Percentiles rank a stretch among this genome's conserved stretches.
These are phyloP conservation scores for Oryza coarctata DNA, from an alignment of 176 grass and related monocot genomes.

Conservation along the genomic window DNA sequence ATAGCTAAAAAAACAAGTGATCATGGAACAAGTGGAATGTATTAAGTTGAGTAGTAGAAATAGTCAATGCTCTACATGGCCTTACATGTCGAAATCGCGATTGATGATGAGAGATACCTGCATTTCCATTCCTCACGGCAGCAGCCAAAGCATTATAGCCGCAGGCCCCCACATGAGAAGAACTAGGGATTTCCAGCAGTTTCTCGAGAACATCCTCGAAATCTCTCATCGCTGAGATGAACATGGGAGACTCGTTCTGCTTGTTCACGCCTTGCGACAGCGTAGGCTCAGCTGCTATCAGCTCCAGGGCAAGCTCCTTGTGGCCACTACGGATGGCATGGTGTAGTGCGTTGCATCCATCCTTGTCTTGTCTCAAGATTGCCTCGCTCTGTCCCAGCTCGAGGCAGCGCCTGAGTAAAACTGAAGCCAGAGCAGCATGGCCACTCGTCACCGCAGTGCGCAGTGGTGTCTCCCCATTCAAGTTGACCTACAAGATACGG, in stretches of 20 bases:
- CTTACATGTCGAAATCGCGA: too few species aligned
- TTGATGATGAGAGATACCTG: too few species aligned
- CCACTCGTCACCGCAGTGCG: too few species aligned
- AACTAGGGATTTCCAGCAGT: too few species aligned
- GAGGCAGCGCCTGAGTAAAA: too few species aligned
- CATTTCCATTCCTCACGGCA: neutral
- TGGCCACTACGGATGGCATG: neutral
- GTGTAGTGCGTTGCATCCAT: slow-evolving; percentile 10
- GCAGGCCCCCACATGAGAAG: neutral
- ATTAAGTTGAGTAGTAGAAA: too few species aligned
- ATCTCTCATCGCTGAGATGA: slow-evolving; percentile 6
- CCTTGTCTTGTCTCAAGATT: neutral
- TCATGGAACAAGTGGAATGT: too few species aligned
- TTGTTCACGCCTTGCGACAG: neutral
- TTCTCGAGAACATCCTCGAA: neutral
- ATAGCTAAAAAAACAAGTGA: neutral
- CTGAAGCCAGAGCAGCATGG: too few species aligned
- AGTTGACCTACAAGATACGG: too few species aligned
- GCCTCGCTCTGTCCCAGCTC: neutral
- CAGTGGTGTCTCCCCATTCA: too few species aligned
- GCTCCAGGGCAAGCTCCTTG: neutral
- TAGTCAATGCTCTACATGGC: too few species aligned
- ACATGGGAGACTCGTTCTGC: slow-evolving; percentile 23
- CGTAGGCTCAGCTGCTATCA: neutral
- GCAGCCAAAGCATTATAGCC: slow-evolving; percentile 17